These are phyloP conservation scores for Artemisia tridentata DNA, from an alignment of 129 eudicot genomes.

Conservation along the genomic window DNA sequence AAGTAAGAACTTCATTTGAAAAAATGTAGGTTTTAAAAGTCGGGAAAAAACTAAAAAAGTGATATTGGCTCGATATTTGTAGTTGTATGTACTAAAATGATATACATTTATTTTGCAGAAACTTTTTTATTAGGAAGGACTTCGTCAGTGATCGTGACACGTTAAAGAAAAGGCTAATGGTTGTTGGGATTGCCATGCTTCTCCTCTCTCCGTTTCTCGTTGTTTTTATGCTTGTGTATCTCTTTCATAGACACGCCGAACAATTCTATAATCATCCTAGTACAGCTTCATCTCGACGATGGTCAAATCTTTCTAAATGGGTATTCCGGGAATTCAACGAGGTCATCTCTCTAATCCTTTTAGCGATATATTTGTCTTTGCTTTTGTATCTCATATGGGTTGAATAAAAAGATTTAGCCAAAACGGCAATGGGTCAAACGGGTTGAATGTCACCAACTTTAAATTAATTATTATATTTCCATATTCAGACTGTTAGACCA, in stretches of 20 bases:
- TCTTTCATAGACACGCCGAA: conserved; percentile 87
- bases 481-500: no score
- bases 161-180: conserved; percentile 63
- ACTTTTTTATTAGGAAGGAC: conserved; percentile 58
- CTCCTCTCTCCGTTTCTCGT: conserved; percentile 78
- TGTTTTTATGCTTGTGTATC: conserved; percentile 82
- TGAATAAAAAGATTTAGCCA: no score
- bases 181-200: conserved; percentile 74
- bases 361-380: no score
- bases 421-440: no score
- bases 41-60: background rate
- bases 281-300: conserved; percentile 77
- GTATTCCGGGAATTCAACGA: conserved; percentile 84
- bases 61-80: background rate
- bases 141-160: conserved; percentile 60
- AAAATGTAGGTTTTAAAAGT: no score
- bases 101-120: conserved; percentile 40
- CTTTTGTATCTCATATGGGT: no score
- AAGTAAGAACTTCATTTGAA: background rate
- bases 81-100: conserved; percentile 2
- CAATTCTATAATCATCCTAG: conserved; percentile 91
- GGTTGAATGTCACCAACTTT: no score
- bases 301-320: conserved; percentile 97
- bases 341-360: conserved; percentile 24
- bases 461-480: no score